Base-by-base conservation (phyloP, 805 yeast genomes). In the Candida arabinofermentans region DNA sequence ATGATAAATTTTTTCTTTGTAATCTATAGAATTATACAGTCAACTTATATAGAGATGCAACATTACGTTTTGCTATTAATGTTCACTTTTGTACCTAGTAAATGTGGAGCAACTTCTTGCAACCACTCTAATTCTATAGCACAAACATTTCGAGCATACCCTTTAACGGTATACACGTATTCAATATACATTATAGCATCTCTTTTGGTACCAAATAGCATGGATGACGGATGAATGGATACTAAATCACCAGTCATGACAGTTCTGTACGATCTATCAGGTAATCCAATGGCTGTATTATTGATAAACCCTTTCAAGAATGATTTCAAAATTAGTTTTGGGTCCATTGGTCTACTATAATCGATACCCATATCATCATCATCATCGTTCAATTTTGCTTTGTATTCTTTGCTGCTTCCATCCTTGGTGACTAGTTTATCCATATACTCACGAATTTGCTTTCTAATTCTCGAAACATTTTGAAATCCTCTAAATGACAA, bases 111-210 rank as follows among this genome's bases (percentile, higher is more conserved):
- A 2, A 81, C 72, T 48, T 86, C 93, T 57, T 85, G 91, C 37
- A 93, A 64, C 98, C 98, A 91, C 13, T 78, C 75, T 41, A 87
- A 65, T 56, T 87, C 86, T 21, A 93, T 74, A 13, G 83, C 79
- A 37, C 89, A 81, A n/a, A 90, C 96, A 47, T 72, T 83, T 53
- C 99, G 72, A 0, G 95, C 98, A 56, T 90, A 93, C 1, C 96
- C 96, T 61, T 88, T 88, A 12, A 90, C 76, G 1, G 99, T 93
- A 60, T 76, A 91, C 13, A 93, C 97, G 59, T 86, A 90, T 64
- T 93, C 99, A 27, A 89, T 81, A 67, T 88, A 93, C 95, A 93
- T 83, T 41, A 93, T 81, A 1, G 95, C 96, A 50, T 91, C 96
- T 34, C 80, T 71, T 50, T 77, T 75, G 49, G 76, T 75, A 6